A percentile compares a stretch with the other conserved stretches of the same genome.
These are phyloP conservation scores for Coriaria nepalensis DNA, from an alignment of 306 rosid genomes.

Conservation along the genomic window DNA sequence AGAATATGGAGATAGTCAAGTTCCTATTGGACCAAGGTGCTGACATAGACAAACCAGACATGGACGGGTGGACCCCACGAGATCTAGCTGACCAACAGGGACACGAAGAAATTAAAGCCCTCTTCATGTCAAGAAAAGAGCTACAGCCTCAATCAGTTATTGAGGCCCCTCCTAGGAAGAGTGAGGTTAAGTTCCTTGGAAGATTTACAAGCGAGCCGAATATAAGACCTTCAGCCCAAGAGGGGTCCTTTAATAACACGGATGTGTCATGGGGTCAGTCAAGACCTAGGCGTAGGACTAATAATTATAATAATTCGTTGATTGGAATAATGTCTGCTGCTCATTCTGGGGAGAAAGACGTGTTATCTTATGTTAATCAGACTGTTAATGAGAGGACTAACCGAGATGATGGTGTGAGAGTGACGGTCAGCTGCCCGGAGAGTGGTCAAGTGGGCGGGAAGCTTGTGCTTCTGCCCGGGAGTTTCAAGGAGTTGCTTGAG, in stretches of 20 bases:
- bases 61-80: constrained; percentile 65
- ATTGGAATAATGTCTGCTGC: constrained; percentile 75
- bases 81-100: constrained; percentile 77
- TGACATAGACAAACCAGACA: constrained; percentile 41
- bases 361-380: constrained; percentile 12
- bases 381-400: constrained; percentile 14
- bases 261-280: constrained; percentile 33
- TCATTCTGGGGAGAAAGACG: constrained; percentile 33
- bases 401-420: constrained; percentile 26
- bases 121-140: constrained; percentile 36
- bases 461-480: constrained; percentile 60
- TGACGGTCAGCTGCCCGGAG: constrained; percentile 59
- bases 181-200: constrained; percentile 33
- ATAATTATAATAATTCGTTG: constrained; percentile 59
- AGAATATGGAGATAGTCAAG: constrained; percentile 40
- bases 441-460: constrained; percentile 44
- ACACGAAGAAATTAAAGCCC: constrained; percentile 43
- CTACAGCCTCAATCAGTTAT: constrained; percentile 21
- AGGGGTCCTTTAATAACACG: constrained; percentile 20
- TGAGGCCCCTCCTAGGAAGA: constrained; percentile 24
- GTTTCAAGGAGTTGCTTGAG: constrained; percentile 49
- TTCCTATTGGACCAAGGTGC: constrained; percentile 59
- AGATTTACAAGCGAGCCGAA: constrained; percentile 66
- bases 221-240: constrained; percentile 30
- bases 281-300: constrained; percentile 53